Evolutionary conservation across 805 yeast species (phyloP).

Genomic region (Lachancea sp.): DNA sequence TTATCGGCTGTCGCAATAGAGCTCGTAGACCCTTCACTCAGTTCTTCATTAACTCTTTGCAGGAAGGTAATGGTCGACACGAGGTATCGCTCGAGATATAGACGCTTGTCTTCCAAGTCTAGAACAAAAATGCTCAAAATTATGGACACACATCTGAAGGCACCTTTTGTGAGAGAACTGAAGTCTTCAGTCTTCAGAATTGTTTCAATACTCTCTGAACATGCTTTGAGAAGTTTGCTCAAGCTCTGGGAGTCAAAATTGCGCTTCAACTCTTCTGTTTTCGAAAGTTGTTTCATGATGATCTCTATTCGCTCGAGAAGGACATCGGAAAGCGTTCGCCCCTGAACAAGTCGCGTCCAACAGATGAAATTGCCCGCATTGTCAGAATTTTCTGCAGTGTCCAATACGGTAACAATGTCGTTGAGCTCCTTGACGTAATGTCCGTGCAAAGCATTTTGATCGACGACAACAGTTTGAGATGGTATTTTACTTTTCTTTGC

Average conservation of each 20-base stretch:
- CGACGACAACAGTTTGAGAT: slow-evolving; percentile 19
- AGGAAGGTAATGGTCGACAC: slow-evolving; percentile 37
- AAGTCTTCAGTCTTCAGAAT: slow-evolving; percentile 6
- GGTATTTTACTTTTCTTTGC: slow-evolving; percentile 15
- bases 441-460: slow-evolving; percentile 16
- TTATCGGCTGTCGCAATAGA: slow-evolving; percentile 11
- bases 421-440: slow-evolving; percentile 21
- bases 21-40: slow-evolving; percentile 26
- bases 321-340: not conserved
- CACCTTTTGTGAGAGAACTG: slow-evolving; percentile 17
- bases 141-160: slow-evolving; percentile 33
- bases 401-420: slow-evolving; percentile 11
- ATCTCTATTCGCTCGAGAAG: slow-evolving; percentile 12
- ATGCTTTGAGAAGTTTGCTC: slow-evolving; percentile 14
- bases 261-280: not conserved
- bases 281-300: slow-evolving; percentile 2
- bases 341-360: not conserved
- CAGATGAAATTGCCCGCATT: not conserved
- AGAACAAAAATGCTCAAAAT: slow-evolving; percentile 39
- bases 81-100: slow-evolving; percentile 43
- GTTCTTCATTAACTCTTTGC: slow-evolving; percentile 25
- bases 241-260: slow-evolving; percentile 10
- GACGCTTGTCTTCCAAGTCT: slow-evolving; percentile 36
- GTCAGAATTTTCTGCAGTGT: not conserved
- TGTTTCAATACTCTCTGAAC: slow-evolving; percentile 17